Conservation (phyloP, 345 rosid genomes). For the Murraya paniculata region DNA sequence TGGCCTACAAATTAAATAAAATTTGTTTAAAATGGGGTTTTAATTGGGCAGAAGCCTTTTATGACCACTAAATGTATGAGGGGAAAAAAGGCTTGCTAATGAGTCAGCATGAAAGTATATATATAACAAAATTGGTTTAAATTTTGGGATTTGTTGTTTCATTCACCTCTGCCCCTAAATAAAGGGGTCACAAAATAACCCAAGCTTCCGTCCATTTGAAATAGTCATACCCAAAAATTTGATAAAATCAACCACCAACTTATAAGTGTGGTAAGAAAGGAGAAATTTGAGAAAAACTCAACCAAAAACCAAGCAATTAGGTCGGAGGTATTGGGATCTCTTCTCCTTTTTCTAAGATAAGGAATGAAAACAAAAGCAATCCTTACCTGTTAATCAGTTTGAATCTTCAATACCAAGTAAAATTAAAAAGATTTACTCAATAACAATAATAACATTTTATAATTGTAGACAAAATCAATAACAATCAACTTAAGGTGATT, state of each 20-base stretch:
- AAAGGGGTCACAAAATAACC: conserved; percentile 1
- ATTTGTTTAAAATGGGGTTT: no score
- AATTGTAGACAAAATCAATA: not conserved
- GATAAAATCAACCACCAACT: conserved; percentile 15
- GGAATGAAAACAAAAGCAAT: conserved; percentile 5
- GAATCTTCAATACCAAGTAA: conserved; percentile 25
- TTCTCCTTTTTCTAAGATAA: conserved; percentile 39
- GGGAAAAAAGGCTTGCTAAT: not conserved
- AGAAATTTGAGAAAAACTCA: conserved; percentile 1
- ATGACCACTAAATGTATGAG: not conserved
- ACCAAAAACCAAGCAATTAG: conserved; percentile 37
- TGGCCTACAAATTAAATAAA: no score
- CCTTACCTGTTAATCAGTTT: conserved; percentile 17
- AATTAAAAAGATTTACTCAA: not conserved
- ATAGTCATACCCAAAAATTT: conserved; percentile 21
- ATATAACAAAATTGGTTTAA: not conserved
- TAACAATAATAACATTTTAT: not conserved
- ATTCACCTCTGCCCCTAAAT: conserved; percentile 9
- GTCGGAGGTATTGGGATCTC: conserved; percentile 27
- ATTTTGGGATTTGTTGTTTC: not conserved
- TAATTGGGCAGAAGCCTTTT: not conserved
- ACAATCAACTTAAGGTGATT: not conserved
- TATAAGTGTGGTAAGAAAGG: not conserved
- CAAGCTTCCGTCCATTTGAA: conserved; percentile 20
- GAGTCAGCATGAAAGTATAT: not conserved